Evolutionary conservation across 2,329 filamentous ascomycete species (phyloP).

Genomic region (Aspergillus jensenii): DNA sequence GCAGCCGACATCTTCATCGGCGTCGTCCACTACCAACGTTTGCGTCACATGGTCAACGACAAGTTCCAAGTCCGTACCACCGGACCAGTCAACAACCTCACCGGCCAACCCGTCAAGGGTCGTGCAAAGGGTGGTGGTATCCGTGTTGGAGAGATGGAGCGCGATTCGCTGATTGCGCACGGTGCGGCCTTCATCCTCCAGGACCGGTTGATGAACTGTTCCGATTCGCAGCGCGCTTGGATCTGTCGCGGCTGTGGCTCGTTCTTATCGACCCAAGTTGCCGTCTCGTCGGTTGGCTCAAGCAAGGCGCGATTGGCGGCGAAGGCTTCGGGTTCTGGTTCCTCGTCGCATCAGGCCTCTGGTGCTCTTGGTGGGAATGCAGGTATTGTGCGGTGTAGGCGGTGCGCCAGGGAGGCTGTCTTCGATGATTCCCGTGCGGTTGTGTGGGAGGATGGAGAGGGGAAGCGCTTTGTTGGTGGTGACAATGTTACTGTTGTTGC

Average conservation of each 20-base stretch:
- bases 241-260: conserved; percentile 86
- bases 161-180: conserved; percentile 90
- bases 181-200: conserved; percentile 93
- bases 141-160: conserved; percentile 98
- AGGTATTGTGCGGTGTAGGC: conserved; percentile 73
- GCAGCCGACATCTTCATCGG: conserved; percentile 95
- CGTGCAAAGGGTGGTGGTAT: conserved; percentile 96
- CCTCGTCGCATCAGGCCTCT: conserved; percentile 22
- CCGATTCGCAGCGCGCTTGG: conserved; percentile 86
- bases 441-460: conserved; percentile 87
- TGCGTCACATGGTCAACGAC: conserved; percentile 99
- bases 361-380: conserved; percentile 57
- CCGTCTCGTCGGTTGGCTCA: conserved; percentile 34
- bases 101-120: conserved; percentile 95
- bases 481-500: conserved; percentile 89
- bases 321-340: conserved; percentile 18
- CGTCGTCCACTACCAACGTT: conserved; percentile 95
- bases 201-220: conserved; percentile 95
- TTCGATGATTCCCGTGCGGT: conserved; percentile 67
- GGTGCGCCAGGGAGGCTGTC: conserved; percentile 68
- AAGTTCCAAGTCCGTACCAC: conserved; percentile 98
- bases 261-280: conserved; percentile 77
- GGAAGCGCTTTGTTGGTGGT: conserved; percentile 80
- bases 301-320: conserved; percentile 30
- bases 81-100: conserved; percentile 83